Base-by-base conservation (phyloP, 441 rosid genomes). In the Adansonia gregorii region DNA sequence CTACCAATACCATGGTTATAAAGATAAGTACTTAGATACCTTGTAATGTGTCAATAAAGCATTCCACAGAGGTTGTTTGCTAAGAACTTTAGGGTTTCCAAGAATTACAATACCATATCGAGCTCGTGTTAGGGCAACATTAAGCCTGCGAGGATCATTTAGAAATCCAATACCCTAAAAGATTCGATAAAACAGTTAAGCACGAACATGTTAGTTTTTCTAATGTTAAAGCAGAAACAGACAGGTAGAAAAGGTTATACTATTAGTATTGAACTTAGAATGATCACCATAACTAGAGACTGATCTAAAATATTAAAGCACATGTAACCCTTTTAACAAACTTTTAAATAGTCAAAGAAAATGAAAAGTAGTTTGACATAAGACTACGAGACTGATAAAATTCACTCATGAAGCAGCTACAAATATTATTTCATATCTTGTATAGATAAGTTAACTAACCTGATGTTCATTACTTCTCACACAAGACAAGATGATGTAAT, bases 391-490 rank as follows among this genome's bases (percentile, higher is more conserved):
- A 73, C 66, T 11, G 65, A 39, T 7, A 20, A 43, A 39, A 12
- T 14, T 45, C 76, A 59, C 24, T 22, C 39, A 8, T 14, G 14
- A 73, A 20, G 56, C 39, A 12, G n/a, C 58, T 22, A 8, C 67
- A 74, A 46, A 72, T 72, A 15, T 39, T 72, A 56, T 55, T 39
- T 39, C 22, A 72, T 45, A 19, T 72, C 59, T n/a, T 17, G 10
- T 27, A 64, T 73, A 69, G 56, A 67, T 76, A 49, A 17, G 49
- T 20, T 51, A 7, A 82, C 87, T 64, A 80, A 94, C 99, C 98
- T 97, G 99, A 86, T 97, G 99, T 77, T 94, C 99, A 6, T 97
- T 97, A 82, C 99, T 97, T 86, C 99, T 86, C 76, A 97, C 99
- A 81, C 99, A 97, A 78, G 99, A 97, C 89, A 97, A 85, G 81